These are phyloP conservation scores for Colletotrichum filicis DNA, from an alignment of 2,329 filamentous ascomycete genomes.

Conservation along the genomic window DNA sequence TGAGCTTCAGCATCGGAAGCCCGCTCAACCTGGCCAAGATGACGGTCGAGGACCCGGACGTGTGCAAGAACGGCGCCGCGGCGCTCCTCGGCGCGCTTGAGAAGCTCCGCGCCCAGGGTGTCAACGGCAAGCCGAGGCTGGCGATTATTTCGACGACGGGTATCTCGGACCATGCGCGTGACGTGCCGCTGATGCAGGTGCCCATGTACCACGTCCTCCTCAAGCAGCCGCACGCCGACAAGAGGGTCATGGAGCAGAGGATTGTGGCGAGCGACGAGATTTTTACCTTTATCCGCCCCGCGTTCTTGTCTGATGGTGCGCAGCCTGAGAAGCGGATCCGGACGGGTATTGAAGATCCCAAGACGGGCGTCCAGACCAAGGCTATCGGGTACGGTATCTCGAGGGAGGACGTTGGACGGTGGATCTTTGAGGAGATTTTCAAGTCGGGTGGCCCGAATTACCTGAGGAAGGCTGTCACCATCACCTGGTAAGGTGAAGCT, in stretches of 20 bases:
- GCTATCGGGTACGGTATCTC: constrained; percentile 60
- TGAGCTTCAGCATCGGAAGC: constrained; percentile 53
- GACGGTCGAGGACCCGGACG: constrained; percentile 48
- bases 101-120: constrained; percentile 36
- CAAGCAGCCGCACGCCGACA: constrained; percentile 57
- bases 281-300: constrained; percentile 52
- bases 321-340: constrained; percentile 42
- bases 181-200: constrained; percentile 54
- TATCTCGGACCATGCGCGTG: constrained; percentile 47
- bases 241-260: constrained; percentile 56
- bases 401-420: constrained; percentile 58
- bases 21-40: constrained; percentile 40
- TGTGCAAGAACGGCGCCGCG: constrained; percentile 52
- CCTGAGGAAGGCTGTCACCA: constrained; percentile 47
- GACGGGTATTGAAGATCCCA: constrained; percentile 52
- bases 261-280: constrained; percentile 43
- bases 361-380: constrained; percentile 43
- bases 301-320: constrained; percentile 47
- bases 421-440: constrained; percentile 56
- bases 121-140: constrained; percentile 45
- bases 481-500: constrained; percentile 46
- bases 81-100: constrained; percentile 47
- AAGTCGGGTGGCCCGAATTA: constrained; percentile 40
- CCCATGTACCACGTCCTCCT: constrained; percentile 57
- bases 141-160: constrained; percentile 53